These are phyloP conservation scores for Pichia ethanolica DNA, from an alignment of 805 yeast species.

Conservation along the genomic window DNA sequence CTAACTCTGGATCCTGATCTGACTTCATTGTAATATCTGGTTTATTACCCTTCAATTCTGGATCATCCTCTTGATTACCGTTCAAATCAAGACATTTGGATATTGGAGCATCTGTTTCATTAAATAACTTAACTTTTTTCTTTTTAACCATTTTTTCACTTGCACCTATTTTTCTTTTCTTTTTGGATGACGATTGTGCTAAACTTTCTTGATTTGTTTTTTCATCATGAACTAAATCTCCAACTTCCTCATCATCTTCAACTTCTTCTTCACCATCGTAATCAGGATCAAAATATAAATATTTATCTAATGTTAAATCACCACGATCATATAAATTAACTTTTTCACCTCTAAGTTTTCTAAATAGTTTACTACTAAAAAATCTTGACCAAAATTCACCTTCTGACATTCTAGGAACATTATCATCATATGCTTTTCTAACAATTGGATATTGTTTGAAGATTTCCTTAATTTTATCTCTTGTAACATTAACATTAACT, in stretches of 20 bases:
- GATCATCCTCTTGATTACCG: conserved; percentile 77
- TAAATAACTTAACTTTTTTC: conserved; percentile 30
- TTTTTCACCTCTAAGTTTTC: conserved; percentile 84
- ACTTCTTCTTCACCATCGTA: conserved; percentile 34
- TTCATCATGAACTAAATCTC: conserved; percentile 32
- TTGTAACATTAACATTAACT: conserved; percentile 84
- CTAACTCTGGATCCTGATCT: conserved; percentile 56
- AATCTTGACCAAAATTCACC: conserved; percentile 96
- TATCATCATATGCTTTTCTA: conserved; percentile 79
- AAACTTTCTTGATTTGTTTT: conserved; percentile 7
- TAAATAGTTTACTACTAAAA: conserved; percentile 80
- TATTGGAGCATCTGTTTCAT: conserved; percentile 37
- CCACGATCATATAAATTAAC: conserved; percentile 70
- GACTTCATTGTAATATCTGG: conserved; percentile 87
- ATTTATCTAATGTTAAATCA: conserved; percentile 79
- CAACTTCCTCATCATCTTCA: conserved; percentile 26
- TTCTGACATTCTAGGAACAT: conserved; percentile 82
- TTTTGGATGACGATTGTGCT: conserved; percentile 1
- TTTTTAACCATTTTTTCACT: conserved; percentile 20
- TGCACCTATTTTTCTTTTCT: conserved; percentile 7
- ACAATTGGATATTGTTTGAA: conserved; percentile 92
- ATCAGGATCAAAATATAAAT: conserved; percentile 63
- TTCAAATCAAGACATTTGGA: conserved; percentile 68
- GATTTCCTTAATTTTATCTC: conserved; percentile 83
- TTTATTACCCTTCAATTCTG: conserved; percentile 64